These are phyloP conservation scores for Colletotrichum graminicola DNA, from an alignment of 2,329 filamentous ascomycete species.

Conservation along the genomic window DNA sequence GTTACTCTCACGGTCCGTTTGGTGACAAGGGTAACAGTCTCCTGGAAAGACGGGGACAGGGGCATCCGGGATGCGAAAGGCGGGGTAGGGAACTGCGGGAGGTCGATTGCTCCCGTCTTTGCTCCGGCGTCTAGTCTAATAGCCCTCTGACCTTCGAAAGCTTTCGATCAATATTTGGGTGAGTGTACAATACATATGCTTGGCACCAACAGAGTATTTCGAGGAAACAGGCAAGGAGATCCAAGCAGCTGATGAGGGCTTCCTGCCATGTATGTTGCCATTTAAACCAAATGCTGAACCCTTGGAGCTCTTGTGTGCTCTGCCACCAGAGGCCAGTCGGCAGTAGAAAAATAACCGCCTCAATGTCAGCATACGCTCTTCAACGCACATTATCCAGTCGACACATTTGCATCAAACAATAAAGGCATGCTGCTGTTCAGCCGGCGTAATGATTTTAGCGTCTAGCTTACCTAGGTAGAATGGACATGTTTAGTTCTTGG, in stretches of 20 bases:
- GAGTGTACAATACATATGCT: no score
- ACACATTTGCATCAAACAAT: not conserved
- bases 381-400: no score
- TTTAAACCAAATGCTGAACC: not conserved
- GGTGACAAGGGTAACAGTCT: not conserved
- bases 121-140: not conserved
- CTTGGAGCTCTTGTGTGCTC: not conserved
- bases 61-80: not conserved
- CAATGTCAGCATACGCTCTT: not conserved
- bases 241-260: not conserved
- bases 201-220: not conserved
- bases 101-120: not conserved
- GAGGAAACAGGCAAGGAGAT: not conserved
- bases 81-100: not conserved
- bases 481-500: no score
- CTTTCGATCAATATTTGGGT: not conserved
- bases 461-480: not conserved
- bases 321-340: not conserved
- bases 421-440: not conserved
- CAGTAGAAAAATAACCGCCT: not conserved
- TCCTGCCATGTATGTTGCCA: not conserved
- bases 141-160: not conserved
- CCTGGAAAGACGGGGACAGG: not conserved
- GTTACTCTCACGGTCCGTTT: not conserved
- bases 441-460: not conserved